Evolutionary conservation across 1,284 basidiomycete species (phyloP).

Genomic region (Trametes polyzona): DNA sequence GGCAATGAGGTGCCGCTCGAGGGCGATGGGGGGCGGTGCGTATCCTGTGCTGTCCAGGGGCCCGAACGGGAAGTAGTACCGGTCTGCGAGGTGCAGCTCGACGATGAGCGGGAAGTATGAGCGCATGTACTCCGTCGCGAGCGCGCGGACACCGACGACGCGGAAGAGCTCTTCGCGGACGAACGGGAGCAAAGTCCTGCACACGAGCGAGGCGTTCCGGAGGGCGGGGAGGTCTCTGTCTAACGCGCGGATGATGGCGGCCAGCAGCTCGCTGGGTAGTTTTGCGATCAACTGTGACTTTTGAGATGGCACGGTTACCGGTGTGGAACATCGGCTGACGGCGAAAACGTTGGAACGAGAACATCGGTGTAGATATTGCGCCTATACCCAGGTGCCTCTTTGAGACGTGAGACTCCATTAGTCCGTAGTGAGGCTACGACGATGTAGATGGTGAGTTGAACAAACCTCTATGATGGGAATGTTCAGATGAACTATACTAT

Average conservation of each 20-base stretch:
- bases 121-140: neutral
- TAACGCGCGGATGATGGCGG: neutral
- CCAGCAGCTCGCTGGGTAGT: conserved; percentile 7
- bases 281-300: neutral
- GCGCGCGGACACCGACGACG: neutral
- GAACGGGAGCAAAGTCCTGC: neutral
- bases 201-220: neutral
- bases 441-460: too few species aligned
- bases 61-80: neutral
- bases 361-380: too few species aligned
- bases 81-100: neutral
- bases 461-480: too few species aligned
- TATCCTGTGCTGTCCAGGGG: neutral
- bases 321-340: too few species aligned
- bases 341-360: too few species aligned
- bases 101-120: neutral
- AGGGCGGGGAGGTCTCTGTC: neutral
- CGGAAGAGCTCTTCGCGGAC: conserved; percentile 12
- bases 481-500: too few species aligned
- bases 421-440: too few species aligned
- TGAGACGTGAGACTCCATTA: too few species aligned
- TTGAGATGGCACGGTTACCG: too few species aligned
- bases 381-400: too few species aligned
- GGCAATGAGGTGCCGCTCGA: neutral
- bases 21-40: neutral